Evolutionary conservation across 768 basidiomycete species (phyloP).

Genomic region (Scleroderma citrinum): DNA sequence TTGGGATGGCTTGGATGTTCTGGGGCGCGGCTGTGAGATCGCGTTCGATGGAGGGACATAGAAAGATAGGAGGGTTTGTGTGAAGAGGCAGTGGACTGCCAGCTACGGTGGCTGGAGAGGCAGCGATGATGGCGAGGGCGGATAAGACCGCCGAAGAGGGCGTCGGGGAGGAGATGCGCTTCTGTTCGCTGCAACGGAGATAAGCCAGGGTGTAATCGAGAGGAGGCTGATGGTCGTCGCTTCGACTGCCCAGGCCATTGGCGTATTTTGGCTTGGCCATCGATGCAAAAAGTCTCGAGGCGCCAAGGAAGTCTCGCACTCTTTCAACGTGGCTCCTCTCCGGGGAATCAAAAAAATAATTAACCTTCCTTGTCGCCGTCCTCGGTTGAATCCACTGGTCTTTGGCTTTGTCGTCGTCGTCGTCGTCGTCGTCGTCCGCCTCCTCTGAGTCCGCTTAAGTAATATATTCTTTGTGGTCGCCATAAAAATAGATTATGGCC

Average conservation of each 20-base stretch:
- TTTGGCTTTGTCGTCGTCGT: neutral
- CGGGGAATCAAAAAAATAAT: too few relatives aligned
- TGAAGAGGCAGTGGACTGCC: conserved; percentile 38
- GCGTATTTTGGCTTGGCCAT: conserved; percentile 52
- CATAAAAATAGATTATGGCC: conserved; percentile 13
- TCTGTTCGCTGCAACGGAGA: conserved; percentile 2
- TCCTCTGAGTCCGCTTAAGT: neutral
- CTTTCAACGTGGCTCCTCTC: conserved; percentile 26
- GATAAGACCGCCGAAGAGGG: conserved; percentile 52
- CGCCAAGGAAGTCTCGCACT: conserved; percentile 33
- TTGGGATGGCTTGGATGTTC: neutral
- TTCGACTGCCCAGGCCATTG: conserved; percentile 18
- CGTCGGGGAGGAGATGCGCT: conserved; percentile 13
- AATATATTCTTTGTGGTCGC: neutral
- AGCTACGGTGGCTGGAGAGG: conserved; percentile 39
- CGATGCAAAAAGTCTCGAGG: conserved; percentile 31
- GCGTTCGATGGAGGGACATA: conserved; percentile 46
- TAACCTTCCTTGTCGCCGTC: too few relatives aligned
- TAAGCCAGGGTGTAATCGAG: conserved; percentile 1
- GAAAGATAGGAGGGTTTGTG: conserved; percentile 47
- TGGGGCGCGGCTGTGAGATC: too few relatives aligned
- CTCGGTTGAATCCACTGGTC: neutral
- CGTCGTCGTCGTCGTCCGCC: neutral
- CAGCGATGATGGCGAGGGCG: conserved; percentile 50
- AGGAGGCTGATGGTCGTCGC: conserved; percentile 8